Conservation (phyloP, 768 basidiomycete species). For the Auriscalpium microsporum region DNA sequence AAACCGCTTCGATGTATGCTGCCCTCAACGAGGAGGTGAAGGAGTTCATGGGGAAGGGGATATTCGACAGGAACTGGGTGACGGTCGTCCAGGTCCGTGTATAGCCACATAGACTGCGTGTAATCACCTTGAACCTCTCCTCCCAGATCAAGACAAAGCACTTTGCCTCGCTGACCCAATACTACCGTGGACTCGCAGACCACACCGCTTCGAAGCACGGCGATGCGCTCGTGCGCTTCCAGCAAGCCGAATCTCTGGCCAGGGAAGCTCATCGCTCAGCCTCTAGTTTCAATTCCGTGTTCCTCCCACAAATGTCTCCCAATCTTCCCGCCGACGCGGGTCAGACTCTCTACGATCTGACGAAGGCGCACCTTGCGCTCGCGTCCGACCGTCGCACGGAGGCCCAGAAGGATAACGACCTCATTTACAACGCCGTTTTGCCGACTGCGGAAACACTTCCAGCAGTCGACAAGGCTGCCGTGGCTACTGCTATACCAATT, state of each 20-base stretch:
- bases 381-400: conserved; percentile 69
- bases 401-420: conserved; percentile 85
- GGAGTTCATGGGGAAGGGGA: conserved; percentile 93
- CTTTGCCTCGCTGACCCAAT: conserved; percentile 79
- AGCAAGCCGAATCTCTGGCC: conserved; percentile 64
- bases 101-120: neutral
- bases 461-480: conserved; percentile 68
- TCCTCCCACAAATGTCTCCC: conserved; percentile 63
- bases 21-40: conserved; percentile 86
- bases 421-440: conserved; percentile 91
- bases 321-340: conserved; percentile 85
- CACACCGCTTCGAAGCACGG: conserved; percentile 72
- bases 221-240: conserved; percentile 74
- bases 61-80: conserved; percentile 93
- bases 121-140: neutral
- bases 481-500: conserved; percentile 83
- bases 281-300: conserved; percentile 58
- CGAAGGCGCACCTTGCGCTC: conserved; percentile 73
- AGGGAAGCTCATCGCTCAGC: conserved; percentile 77
- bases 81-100: conserved; percentile 65
- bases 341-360: conserved; percentile 68
- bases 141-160: conserved; percentile 84
- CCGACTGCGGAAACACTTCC: conserved; percentile 75
- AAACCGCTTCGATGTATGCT: conserved; percentile 75
- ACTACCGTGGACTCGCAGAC: conserved; percentile 78